These are phyloP conservation scores for Ceratobasidium sp. DNA, from an alignment of 1,284 basidiomycete genomes.

Conservation along the genomic window DNA sequence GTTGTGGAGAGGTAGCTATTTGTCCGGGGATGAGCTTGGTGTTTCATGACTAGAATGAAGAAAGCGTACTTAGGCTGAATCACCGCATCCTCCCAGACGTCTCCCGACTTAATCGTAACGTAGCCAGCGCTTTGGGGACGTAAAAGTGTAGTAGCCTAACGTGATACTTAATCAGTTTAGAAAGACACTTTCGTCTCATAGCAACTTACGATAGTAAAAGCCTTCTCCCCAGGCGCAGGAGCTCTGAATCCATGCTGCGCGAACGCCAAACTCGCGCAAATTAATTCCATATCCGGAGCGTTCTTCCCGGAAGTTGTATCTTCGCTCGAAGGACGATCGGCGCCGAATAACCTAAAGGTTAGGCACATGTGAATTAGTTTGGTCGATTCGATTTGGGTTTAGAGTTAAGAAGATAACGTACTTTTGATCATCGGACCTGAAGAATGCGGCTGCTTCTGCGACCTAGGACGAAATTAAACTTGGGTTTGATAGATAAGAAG, in stretches of 20 bases:
- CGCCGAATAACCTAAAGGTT: slow-evolving; percentile 32
- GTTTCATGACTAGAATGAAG: slow-evolving; percentile 46
- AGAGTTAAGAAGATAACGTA: slow-evolving; percentile 44
- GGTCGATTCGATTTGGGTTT: not conserved
- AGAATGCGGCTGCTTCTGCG: slow-evolving; percentile 46
- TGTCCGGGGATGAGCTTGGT: not conserved
- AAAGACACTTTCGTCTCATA: not conserved
- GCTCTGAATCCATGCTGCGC: slow-evolving; percentile 52
- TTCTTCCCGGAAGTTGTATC: slow-evolving; percentile 53
- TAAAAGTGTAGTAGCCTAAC: slow-evolving; percentile 48
- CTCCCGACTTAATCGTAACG: slow-evolving; percentile 58
- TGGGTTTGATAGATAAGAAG: not conserved
- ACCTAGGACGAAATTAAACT: slow-evolving; percentile 13
- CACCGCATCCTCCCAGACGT: slow-evolving; percentile 60
- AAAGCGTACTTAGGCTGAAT: slow-evolving; percentile 62
- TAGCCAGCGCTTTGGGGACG: slow-evolving; percentile 56
- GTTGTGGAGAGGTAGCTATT: slow-evolving; percentile 52
- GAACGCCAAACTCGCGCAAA: slow-evolving; percentile 56
- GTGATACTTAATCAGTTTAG: slow-evolving; percentile 20
- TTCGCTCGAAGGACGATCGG: slow-evolving; percentile 5
- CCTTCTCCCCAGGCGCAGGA: slow-evolving; percentile 50
- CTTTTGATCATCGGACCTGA: slow-evolving; percentile 56
- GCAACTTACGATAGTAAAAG: slow-evolving; percentile 42
- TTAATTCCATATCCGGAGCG: slow-evolving; percentile 61
- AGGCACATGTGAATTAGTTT: not conserved